These are phyloP conservation scores for Clitopilus passeckerianus DNA, from an alignment of 768 basidiomycete genomes.

Conservation along the genomic window DNA sequence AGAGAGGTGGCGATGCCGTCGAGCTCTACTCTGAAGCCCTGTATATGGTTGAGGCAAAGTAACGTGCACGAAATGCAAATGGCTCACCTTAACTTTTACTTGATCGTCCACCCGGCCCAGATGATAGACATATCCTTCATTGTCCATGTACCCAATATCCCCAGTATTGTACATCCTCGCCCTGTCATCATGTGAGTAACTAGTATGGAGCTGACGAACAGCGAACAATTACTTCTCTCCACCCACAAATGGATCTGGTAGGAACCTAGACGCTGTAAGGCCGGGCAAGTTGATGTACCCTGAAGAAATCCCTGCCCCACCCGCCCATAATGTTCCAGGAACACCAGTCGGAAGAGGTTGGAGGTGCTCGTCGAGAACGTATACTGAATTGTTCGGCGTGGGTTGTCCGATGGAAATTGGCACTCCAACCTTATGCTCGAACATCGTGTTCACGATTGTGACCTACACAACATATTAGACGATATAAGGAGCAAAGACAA, in stretches of 20 bases:
- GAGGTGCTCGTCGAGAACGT: slow-evolving; percentile 18
- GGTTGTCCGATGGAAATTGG: slow-evolving; percentile 46
- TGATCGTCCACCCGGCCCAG: not conserved
- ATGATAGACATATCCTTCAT: not conserved
- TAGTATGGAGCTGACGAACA: not conserved
- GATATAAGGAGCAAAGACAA: not conserved
- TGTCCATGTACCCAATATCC: not conserved
- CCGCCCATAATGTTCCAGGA: not conserved
- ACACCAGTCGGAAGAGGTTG: not conserved
- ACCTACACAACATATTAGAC: slow-evolving; percentile 23
- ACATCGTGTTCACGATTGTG: slow-evolving; percentile 55
- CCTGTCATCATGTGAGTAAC: not conserved
- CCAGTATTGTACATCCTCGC: not conserved
- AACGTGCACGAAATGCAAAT: too few relatives aligned
- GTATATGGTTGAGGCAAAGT: not conserved
- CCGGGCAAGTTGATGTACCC: not conserved
- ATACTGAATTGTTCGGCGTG: slow-evolving; percentile 47
- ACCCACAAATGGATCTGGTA: not conserved
- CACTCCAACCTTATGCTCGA: slow-evolving; percentile 34
- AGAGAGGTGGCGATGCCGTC: not conserved
- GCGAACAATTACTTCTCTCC: not conserved
- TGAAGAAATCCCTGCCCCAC: not conserved
- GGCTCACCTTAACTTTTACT: not conserved
- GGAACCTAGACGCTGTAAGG: not conserved
- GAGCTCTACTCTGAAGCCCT: not conserved